Base-by-base conservation (phyloP, 2,329 filamentous ascomycete species). In the Aspergillus phoenicis region DNA sequence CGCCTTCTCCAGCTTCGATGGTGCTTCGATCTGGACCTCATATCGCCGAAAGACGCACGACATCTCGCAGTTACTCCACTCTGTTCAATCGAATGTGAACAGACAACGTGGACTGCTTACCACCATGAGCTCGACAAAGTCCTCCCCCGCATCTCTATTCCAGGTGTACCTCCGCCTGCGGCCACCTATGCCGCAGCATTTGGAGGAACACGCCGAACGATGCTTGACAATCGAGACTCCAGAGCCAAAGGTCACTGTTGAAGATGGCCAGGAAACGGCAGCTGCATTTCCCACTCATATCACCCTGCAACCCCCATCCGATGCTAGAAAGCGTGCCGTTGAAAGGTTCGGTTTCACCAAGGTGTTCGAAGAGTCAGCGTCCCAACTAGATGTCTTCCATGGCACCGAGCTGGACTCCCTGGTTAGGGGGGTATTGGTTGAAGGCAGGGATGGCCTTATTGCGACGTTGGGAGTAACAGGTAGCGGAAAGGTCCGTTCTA, bases 341-440 rank as follows among this genome's bases (percentile, higher is more conserved):
- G 95, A 99, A 76, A 92, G 90, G 73, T 99, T 98, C 74, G 91
- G 89, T 1, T 99, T 99, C 73, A 99, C 95, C 0, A 87, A 87
- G 64, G 93, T 99, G 1, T 97, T 98, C 69, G 90, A 96, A 69
- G 93, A 98, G 72, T 84, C 90, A 70, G 88, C 92, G 1, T 86
- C 85, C 6, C 95, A 99, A 73, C 81, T 95, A 28, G 92, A 97
- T 70, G 79, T 99, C 8, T 97, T 99, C 73, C 85, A 91, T 66
- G 89, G 89, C 70, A 91, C 90, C 0, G 89, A 89, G 24, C 86
- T 97, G 48, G 80, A 90, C 13, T 84, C 87, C 0, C 81, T 97
- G 47, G 85, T 97, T 6, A 88, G 94, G 69, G 92, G 91, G 20
- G 93, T 97, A 3, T 74, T 99, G 36, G 86, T 88, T 54, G 89